Evolutionary conservation across 805 yeast genomes (phyloP).

Genomic region (Wickerhamomyces sydowiorum): DNA sequence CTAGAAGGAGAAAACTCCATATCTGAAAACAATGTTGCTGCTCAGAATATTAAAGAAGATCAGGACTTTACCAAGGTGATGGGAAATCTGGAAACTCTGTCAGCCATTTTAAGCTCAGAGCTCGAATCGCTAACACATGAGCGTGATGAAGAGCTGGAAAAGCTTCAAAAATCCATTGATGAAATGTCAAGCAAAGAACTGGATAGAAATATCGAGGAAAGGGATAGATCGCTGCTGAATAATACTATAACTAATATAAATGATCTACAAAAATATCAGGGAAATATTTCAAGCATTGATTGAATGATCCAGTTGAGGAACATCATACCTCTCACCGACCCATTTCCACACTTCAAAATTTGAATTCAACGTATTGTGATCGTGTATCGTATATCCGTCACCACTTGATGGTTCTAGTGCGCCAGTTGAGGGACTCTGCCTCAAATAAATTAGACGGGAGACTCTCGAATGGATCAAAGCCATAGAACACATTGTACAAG

Average conservation of each 20-base stretch:
- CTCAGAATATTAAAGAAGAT: not conserved
- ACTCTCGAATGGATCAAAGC: constrained; percentile 90
- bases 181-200: too few species aligned
- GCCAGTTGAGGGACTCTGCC: constrained; percentile 44
- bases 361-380: constrained; percentile 74
- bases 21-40: too few species aligned
- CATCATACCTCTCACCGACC: constrained; percentile 35
- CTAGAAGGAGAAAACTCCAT: not conserved
- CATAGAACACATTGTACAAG: constrained; percentile 96
- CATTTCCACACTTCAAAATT: constrained; percentile 80
- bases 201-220: too few species aligned
- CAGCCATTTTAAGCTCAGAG: too few species aligned
- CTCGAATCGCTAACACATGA: too few species aligned
- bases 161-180: too few species aligned
- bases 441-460: constrained; percentile 56
- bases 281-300: constrained; percentile 16
- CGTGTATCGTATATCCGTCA: constrained; percentile 68
- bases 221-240: too few species aligned
- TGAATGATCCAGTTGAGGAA: constrained; percentile 17
- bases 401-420: constrained; percentile 53
- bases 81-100: too few species aligned
- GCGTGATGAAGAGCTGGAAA: too few species aligned
- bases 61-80: too few species aligned
- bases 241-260: constrained; percentile 16
- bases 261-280: constrained; percentile 2